Evolutionary conservation across 2,329 filamentous ascomycete genomes (phyloP).

Genomic region (Fusarium vanettenii): DNA sequence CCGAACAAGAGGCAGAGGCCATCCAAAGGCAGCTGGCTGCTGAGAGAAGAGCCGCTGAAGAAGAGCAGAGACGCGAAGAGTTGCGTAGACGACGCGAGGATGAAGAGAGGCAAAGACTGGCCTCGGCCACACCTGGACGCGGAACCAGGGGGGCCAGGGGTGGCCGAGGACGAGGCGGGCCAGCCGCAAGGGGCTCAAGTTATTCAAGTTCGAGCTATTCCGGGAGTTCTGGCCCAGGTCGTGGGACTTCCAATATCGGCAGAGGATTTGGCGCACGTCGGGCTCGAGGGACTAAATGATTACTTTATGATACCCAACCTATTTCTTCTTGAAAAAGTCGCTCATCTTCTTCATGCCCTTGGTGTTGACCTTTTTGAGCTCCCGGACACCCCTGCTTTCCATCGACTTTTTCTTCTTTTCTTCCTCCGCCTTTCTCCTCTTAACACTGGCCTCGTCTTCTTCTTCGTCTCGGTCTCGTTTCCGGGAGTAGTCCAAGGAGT

Average conservation of each 20-base stretch:
- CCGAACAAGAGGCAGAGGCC: conserved; percentile 87
- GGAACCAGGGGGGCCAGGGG: conserved; percentile 50
- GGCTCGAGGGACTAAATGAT: conserved; percentile 47
- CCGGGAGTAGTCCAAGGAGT: conserved; percentile 77
- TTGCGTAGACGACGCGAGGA: conserved; percentile 73
- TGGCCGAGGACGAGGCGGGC: conserved; percentile 43
- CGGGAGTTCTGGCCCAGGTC: conserved; percentile 44
- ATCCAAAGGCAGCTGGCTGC: conserved; percentile 79
- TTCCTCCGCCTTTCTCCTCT: conserved; percentile 87
- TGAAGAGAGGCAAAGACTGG: conserved; percentile 54
- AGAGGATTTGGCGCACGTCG: conserved; percentile 50
- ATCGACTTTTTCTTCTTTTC: conserved; percentile 85
- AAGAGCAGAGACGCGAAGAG: conserved; percentile 81
- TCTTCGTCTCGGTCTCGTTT: conserved; percentile 78
- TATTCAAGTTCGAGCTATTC: conserved; percentile 42
- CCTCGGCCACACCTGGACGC: conserved; percentile 41
- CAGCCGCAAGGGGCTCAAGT: conserved; percentile 44
- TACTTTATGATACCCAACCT: conserved; percentile 45
- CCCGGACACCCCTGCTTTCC: conserved; percentile 80
- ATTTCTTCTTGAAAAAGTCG: conserved; percentile 86
- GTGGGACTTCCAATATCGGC: conserved; percentile 50
- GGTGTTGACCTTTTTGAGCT: conserved; percentile 90
- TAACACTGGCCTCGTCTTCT: conserved; percentile 72
- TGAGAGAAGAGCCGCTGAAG: conserved; percentile 80
- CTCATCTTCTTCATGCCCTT: conserved; percentile 97